Base-by-base conservation (phyloP, 495 filamentous ascomycete species). In the Glutinoglossum americanum region DNA sequence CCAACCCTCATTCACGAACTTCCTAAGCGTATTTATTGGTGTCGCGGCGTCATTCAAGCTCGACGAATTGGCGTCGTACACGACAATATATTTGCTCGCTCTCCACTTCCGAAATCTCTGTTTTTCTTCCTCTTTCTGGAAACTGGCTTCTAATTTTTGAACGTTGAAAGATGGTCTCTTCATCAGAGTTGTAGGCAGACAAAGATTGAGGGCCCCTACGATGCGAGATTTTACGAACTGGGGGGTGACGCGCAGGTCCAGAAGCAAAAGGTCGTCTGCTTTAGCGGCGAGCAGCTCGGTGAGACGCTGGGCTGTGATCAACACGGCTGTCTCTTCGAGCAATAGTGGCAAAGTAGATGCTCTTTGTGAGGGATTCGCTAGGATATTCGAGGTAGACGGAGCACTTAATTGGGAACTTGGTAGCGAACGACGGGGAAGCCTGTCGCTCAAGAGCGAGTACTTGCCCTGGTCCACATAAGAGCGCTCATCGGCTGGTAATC, bases 141-240 rank as follows among this genome's bases (percentile, higher is more conserved):
- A 94, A 4, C 87, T 96, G 58, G 85, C 82, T 58, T 85, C 80
- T 19, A 98, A 73, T 63, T 93, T 97, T 57, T 86, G 73, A n/a
- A 93, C 76, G 61, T 90, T 88, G 68, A 90, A 98, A 0, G 92
- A 90, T 10, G 84, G 81, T 55, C 92, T 76, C 68, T 96, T 98
- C 45, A 97, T 70, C 39, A 98, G 69, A 0, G 90, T 98, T 9
- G 92, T 98, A 0, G 92, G 92, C 57, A 97, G 93, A 60, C 93
- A 97, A 13, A 98, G 74, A 68, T 94, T 97, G 49, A 98, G 68
- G 0, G 92, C 87, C 6, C 81, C 82, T 45, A 71, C 65, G 23
- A 98, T 85, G 27, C 84, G 79, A 51, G 84, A 82, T 44, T 80
- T 74, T 11, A 81, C 74, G 65, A 81, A 96, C 62, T 89, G 85